A percentile compares a stretch with the other conserved stretches of the same genome.
Conservation (phyloP, 805 yeast species). For the Ogataea henricii region DNA sequence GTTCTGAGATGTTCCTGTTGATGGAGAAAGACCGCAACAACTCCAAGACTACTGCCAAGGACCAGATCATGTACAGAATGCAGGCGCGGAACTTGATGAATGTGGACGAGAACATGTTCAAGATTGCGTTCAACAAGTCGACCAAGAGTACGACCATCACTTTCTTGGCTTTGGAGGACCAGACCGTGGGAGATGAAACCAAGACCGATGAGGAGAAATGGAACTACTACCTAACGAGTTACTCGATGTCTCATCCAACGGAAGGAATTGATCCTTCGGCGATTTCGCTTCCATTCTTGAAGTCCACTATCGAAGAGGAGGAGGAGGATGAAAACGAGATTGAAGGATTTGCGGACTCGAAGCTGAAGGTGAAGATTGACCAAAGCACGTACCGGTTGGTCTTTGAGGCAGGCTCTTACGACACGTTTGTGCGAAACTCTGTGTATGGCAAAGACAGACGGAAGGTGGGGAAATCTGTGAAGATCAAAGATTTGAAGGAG, state of each 20-base stretch:
- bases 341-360: conserved; percentile 68
- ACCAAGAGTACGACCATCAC: conserved; percentile 64
- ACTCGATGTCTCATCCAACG: conserved; percentile 93
- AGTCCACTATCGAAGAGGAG: conserved; percentile 53
- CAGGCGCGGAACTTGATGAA: conserved; percentile 78
- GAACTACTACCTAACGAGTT: conserved; percentile 92
- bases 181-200: conserved; percentile 68
- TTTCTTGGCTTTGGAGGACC: conserved; percentile 83
- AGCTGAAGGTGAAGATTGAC: conserved; percentile 75
- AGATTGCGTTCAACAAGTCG: conserved; percentile 67
- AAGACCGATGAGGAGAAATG: conserved; percentile 76
- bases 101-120: conserved; percentile 88
- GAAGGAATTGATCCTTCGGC: conserved; percentile 87
- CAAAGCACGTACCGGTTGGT: conserved; percentile 76
- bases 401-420: conserved; percentile 78
- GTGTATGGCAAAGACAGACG: conserved; percentile 40
- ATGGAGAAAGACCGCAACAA: conserved; percentile 79
- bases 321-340: conserved; percentile 40
- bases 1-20: conserved; percentile 76
- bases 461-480: conserved; percentile 15
- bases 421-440: conserved; percentile 69
- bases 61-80: conserved; percentile 89
- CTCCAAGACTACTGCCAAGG: conserved; percentile 69
- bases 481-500: conserved; percentile 34
- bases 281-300: conserved; percentile 77